Evolutionary conservation across 1,284 basidiomycete species (phyloP).

Genomic region (Puccinia hordei): DNA sequence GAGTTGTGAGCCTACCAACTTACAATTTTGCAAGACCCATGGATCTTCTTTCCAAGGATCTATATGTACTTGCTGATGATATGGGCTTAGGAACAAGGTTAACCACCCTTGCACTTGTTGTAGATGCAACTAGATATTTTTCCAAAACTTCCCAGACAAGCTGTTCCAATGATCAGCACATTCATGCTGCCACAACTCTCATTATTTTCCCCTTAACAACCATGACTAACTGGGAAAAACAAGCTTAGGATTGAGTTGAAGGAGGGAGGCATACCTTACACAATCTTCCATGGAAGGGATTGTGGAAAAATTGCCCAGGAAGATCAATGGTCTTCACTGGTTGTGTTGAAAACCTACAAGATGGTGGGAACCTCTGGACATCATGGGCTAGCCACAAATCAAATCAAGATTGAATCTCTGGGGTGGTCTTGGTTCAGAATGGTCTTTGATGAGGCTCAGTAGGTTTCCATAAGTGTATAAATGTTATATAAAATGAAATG

Average conservation of each 20-base stretch:
- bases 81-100: neutral
- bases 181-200: neutral
- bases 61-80: neutral
- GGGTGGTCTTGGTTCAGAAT: neutral
- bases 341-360: neutral
- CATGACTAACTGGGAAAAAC: neutral
- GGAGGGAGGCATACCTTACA: slow-evolving; percentile 6
- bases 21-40: neutral
- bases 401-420: neutral
- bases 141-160: neutral
- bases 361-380: slow-evolving; percentile 13
- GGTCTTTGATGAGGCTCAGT: slow-evolving; percentile 1
- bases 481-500: neutral
- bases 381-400: neutral
- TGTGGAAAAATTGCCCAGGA: neutral
- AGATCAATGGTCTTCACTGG: neutral
- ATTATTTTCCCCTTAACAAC: slow-evolving; percentile 1
- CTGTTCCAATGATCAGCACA: neutral
- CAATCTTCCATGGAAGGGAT: neutral
- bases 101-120: neutral
- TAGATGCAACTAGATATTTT: neutral
- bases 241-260: neutral
- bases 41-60: neutral
- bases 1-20: neutral
- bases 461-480: neutral